A percentile compares a stretch with the other conserved stretches of the same genome.
Conservation (phyloP, 805 yeast species). For the Hanseniaspora valbyensis region DNA sequence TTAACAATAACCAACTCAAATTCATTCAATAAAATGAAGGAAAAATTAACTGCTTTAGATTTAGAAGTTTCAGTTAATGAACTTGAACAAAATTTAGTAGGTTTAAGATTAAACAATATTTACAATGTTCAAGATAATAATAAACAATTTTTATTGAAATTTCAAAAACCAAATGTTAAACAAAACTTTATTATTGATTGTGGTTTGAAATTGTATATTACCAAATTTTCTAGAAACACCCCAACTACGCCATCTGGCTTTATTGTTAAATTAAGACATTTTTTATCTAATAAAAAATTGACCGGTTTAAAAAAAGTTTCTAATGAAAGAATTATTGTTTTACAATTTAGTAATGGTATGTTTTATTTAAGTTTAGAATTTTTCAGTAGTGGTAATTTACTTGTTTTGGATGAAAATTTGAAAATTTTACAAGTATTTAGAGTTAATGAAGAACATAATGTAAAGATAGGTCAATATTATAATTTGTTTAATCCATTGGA, state of each 20-base stretch:
- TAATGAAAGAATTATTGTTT: constrained; percentile 70
- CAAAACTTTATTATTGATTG: constrained; percentile 67
- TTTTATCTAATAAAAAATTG: constrained; percentile 67
- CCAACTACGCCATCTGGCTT: constrained; percentile 77
- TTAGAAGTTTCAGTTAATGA: constrained; percentile 61
- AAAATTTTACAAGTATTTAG: constrained; percentile 68
- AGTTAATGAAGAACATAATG: constrained; percentile 62
- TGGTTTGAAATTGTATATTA: constrained; percentile 69
- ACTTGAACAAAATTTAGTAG: constrained; percentile 43
- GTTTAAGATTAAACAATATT: constrained; percentile 69
- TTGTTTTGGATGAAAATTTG: constrained; percentile 57
- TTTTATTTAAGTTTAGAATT: constrained; percentile 75
- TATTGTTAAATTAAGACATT: constrained; percentile 76
- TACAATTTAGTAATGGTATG: constrained; percentile 75
- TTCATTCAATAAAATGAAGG: constrained; percentile 40
- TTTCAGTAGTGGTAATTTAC: constrained; percentile 87
- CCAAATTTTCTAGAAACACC: constrained; percentile 71
- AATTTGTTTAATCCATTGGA: constrained; percentile 44
- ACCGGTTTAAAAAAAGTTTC: constrained; percentile 63
- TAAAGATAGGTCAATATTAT: constrained; percentile 63
- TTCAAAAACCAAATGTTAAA: constrained; percentile 74
- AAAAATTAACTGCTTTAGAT: constrained; percentile 78
- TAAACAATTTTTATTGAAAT: constrained; percentile 67
- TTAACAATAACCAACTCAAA: not conserved
- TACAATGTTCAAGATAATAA: constrained; percentile 65